Evolutionary conservation across 768 basidiomycete genomes (phyloP).

Genomic region (Candolleomyces aberdarensis): DNA sequence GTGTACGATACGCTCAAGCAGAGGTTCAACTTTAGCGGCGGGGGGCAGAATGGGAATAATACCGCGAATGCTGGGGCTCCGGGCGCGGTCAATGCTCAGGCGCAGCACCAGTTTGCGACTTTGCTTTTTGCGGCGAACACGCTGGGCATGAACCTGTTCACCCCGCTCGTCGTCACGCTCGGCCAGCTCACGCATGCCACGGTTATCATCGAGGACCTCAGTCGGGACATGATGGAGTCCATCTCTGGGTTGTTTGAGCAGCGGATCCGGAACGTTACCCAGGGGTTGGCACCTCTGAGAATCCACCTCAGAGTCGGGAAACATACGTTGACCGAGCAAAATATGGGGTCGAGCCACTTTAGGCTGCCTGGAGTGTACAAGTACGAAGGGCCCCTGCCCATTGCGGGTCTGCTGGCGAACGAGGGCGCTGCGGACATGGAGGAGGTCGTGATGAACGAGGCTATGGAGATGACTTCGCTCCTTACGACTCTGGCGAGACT

Average conservation of each 20-base stretch:
- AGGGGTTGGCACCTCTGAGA: constrained; percentile 3
- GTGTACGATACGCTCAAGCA: constrained; percentile 4
- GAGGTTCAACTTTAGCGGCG: background rate
- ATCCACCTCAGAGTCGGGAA: constrained; percentile 19
- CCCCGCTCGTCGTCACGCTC: constrained; percentile 12
- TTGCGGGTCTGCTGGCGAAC: constrained; percentile 16
- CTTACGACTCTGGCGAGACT: constrained; percentile 21
- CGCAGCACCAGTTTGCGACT: constrained; percentile 8
- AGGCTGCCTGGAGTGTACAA: constrained; percentile 21
- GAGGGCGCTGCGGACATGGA: constrained; percentile 13
- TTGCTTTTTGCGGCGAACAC: constrained; percentile 17
- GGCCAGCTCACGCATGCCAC: background rate
- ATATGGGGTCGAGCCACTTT: constrained; percentile 18
- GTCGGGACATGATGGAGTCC: constrained; percentile 26
- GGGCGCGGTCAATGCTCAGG: background rate
- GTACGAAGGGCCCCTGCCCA: constrained; percentile 24
- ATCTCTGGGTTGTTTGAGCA: constrained; percentile 18
- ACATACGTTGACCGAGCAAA: constrained; percentile 25
- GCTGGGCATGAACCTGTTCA: constrained; percentile 14
- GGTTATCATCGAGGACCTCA: constrained; percentile 14
- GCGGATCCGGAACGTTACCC: constrained; percentile 10
- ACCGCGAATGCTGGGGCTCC: background rate
- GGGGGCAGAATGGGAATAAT: background rate
- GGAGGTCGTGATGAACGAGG: constrained; percentile 20
- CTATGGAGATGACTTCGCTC: constrained; percentile 15